Conservation (phyloP, 257 asterid species). For the Nicotiana benthamiana region DNA sequence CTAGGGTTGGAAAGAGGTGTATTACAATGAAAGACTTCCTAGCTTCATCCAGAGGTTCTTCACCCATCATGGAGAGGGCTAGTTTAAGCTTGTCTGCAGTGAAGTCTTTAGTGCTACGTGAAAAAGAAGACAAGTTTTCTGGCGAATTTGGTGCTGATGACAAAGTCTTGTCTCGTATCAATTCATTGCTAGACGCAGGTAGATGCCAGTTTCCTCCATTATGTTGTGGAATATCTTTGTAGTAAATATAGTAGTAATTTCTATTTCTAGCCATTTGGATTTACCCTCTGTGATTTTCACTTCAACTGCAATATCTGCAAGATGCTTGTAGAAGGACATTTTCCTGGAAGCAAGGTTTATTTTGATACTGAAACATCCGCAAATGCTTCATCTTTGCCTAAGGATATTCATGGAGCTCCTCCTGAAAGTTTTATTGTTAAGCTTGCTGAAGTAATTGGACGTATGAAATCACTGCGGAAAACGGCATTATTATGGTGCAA, state of each 20-base stretch:
- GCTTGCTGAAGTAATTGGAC: conserved; percentile 88
- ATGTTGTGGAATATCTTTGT: conserved; percentile 18
- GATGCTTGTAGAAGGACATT: conserved; percentile 87
- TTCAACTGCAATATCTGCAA: conserved; percentile 62
- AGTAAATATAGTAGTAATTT: background rate
- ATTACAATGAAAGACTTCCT: conserved; percentile 78
- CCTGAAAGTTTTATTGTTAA: conserved; percentile 77
- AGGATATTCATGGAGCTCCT: conserved; percentile 95
- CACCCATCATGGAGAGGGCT: conserved; percentile 94
- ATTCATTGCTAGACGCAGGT: conserved; percentile 77
- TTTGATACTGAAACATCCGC: conserved; percentile 38
- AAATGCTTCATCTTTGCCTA: conserved; percentile 50
- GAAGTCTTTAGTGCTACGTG: conserved; percentile 88
- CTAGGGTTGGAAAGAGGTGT: conserved; percentile 41
- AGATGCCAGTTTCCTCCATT: conserved; percentile 38
- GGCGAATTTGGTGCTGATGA: conserved; percentile 76
- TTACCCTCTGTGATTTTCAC: conserved; percentile 51
- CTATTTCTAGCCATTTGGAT: conserved; percentile 16
- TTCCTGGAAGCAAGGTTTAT: conserved; percentile 39
- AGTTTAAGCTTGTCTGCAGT: conserved; percentile 82
- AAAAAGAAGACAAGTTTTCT: conserved; percentile 72
- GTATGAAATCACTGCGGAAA: conserved; percentile 73
- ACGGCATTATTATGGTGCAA: conserved; percentile 87
- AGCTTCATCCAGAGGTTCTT: conserved; percentile 70
- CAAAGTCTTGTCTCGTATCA: conserved; percentile 61